phyloP scores from a whole-genome alignment of 768 basidiomycete species.

The Chalciporus pseudorubinellus region DNA sequence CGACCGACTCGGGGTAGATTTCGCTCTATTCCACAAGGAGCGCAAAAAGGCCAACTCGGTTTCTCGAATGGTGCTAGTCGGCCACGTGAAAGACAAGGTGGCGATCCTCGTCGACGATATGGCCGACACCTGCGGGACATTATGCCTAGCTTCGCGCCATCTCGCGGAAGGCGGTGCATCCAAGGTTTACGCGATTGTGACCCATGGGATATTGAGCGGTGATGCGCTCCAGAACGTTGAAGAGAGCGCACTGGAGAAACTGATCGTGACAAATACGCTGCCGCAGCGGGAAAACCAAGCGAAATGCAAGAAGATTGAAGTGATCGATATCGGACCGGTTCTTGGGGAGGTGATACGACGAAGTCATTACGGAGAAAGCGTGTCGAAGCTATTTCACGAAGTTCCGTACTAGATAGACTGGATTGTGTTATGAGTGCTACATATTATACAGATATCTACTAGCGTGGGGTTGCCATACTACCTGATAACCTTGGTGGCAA shows the following conservation, averaged over 20 bases:
- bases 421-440: too few relatives aligned
- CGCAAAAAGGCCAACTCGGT: constrained; percentile 96
- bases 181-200: constrained; percentile 89
- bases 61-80: constrained; percentile 93
- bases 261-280: constrained; percentile 98
- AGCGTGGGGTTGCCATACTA: too few relatives aligned
- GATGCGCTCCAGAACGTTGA: constrained; percentile 75
- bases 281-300: constrained; percentile 81
- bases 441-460: too few relatives aligned
- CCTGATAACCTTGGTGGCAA: too few relatives aligned
- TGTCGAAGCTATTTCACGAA: constrained; percentile 85
- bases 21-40: constrained; percentile 99
- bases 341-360: constrained; percentile 95
- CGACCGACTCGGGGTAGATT: constrained; percentile 93
- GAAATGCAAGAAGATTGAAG: constrained; percentile 77
- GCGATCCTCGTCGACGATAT: constrained; percentile 98
- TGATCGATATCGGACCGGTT: constrained; percentile 92
- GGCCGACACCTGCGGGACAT: constrained; percentile 95
- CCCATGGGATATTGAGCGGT: constrained; percentile 94
- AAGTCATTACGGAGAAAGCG: constrained; percentile 96
- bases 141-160: constrained; percentile 87
- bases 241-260: constrained; percentile 78
- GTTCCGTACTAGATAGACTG: constrained; percentile 70
- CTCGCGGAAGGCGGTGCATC: constrained; percentile 85
- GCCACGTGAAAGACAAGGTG: constrained; percentile 86